These are phyloP conservation scores for Chaetomium cochliodes DNA, from an alignment of 495 filamentous ascomycete genomes.

Conservation along the genomic window DNA sequence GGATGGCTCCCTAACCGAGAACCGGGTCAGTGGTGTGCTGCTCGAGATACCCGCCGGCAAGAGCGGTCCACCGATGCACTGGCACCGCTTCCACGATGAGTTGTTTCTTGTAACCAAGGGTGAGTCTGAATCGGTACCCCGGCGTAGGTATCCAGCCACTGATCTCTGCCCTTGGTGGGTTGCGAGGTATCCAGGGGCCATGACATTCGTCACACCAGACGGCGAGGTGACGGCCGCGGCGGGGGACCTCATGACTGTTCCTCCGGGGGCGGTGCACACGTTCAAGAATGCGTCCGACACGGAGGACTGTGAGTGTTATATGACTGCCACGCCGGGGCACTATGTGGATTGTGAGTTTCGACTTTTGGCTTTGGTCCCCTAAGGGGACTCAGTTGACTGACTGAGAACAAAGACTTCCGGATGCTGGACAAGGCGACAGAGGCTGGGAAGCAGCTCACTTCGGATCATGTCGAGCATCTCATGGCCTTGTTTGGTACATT, in stretches of 20 bases:
- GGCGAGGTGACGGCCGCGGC: constrained; percentile 45
- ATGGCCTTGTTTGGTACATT: constrained; percentile 42
- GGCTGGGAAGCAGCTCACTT: constrained; percentile 25
- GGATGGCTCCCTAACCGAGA: constrained; percentile 41
- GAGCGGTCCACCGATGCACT: constrained; percentile 46
- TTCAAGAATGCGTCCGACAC: constrained; percentile 53
- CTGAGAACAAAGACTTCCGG: constrained; percentile 30
- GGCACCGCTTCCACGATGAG: constrained; percentile 54
- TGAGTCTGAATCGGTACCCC: too few species aligned
- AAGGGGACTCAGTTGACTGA: constrained; percentile 14
- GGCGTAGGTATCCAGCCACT: too few species aligned
- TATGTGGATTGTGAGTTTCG: constrained; percentile 35
- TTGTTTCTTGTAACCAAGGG: constrained; percentile 55
- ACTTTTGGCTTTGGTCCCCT: background rate
- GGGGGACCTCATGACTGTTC: constrained; percentile 55
- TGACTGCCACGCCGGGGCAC: constrained; percentile 51
- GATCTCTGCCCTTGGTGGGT: background rate
- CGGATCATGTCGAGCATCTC: constrained; percentile 30
- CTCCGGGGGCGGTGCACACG: constrained; percentile 52
- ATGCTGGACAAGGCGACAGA: constrained; percentile 35
- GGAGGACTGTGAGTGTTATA: constrained; percentile 55
- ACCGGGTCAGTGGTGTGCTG: constrained; percentile 50
- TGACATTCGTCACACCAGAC: constrained; percentile 44
- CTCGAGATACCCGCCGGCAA: constrained; percentile 48
- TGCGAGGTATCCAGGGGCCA: constrained; percentile 26